Conservation (phyloP, 441 rosid species). For the Biscutella laevigata region DNA sequence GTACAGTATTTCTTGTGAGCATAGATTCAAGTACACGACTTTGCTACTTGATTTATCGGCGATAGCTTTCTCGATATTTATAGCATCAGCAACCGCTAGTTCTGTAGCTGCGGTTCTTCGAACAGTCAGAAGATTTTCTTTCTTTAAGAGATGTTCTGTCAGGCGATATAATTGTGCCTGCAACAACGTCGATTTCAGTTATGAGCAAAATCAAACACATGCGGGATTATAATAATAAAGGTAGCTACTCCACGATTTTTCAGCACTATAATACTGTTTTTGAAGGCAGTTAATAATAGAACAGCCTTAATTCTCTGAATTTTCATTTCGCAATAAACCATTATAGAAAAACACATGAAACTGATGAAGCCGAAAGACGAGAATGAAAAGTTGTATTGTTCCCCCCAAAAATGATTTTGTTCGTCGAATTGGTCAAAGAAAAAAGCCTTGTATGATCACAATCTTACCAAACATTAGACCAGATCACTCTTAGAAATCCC, state of each 20-base stretch:
- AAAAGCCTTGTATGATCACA: not conserved
- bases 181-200: conserved; percentile 14
- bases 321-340: not conserved
- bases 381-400: not conserved
- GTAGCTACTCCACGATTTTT: not conserved
- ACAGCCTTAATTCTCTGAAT: not conserved
- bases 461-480: not conserved
- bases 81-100: conserved; percentile 96
- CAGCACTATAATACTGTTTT: no score
- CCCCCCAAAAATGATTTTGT: not conserved
- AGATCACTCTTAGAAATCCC: not conserved
- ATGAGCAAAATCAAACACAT: conserved; percentile 12
- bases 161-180: conserved; percentile 86
- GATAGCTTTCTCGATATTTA: conserved; percentile 75
- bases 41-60: conserved; percentile 88
- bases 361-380: not conserved
- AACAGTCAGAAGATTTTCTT: conserved; percentile 55
- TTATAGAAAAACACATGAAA: not conserved
- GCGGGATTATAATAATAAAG: not conserved
- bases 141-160: conserved; percentile 75
- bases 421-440: not conserved
- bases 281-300: not conserved
- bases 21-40: conserved; percentile 76
- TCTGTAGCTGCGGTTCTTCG: conserved; percentile 84
- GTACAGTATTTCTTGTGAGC: conserved; percentile 78